Percentiles rank a stretch among this genome's conserved stretches.
phyloP scores from a whole-genome alignment of 495 filamentous ascomycete genomes.

The Penicillium tannophilum region DNA sequence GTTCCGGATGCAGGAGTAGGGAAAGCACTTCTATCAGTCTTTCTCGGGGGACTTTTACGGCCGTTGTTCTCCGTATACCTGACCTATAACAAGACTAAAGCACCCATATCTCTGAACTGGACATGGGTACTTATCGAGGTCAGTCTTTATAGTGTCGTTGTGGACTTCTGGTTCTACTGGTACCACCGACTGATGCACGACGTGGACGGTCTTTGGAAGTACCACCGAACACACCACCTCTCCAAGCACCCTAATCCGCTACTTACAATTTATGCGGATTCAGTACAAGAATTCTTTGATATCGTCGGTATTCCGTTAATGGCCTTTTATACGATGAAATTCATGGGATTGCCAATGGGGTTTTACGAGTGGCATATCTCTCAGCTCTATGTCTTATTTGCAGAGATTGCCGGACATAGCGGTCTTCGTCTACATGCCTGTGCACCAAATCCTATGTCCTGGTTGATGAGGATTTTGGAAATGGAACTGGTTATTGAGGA shows the following conservation, averaged over 20 bases:
- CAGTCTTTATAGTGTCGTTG: conserved; percentile 34
- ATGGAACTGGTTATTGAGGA: conserved; percentile 41
- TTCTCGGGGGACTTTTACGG: conserved; percentile 6
- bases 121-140: conserved; percentile 32
- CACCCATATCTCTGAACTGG: conserved; percentile 48
- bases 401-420: conserved; percentile 38
- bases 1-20: conserved; percentile 27
- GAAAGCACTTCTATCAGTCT: conserved; percentile 19
- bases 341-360: conserved; percentile 36
- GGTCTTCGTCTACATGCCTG: conserved; percentile 34
- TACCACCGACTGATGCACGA: conserved; percentile 39
- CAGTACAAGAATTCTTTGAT: conserved; percentile 41
- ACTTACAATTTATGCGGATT: conserved; percentile 37
- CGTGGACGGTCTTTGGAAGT: conserved; percentile 34
- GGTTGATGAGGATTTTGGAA: conserved; percentile 29
- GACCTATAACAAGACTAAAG: conserved; percentile 16
- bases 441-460: conserved; percentile 28
- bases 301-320: conserved; percentile 35
- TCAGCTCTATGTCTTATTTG: conserved; percentile 37
- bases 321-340: conserved; percentile 31
- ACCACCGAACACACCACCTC: conserved; percentile 42
- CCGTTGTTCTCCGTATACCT: conserved; percentile 22
- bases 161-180: conserved; percentile 44
- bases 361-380: conserved; percentile 45
- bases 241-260: conserved; percentile 43